Percentiles rank a stretch among this genome's conserved stretches.
These are phyloP conservation scores for Triticum monococcum DNA, from an alignment of 176 grass and related monocot species.

Conservation along the genomic window DNA sequence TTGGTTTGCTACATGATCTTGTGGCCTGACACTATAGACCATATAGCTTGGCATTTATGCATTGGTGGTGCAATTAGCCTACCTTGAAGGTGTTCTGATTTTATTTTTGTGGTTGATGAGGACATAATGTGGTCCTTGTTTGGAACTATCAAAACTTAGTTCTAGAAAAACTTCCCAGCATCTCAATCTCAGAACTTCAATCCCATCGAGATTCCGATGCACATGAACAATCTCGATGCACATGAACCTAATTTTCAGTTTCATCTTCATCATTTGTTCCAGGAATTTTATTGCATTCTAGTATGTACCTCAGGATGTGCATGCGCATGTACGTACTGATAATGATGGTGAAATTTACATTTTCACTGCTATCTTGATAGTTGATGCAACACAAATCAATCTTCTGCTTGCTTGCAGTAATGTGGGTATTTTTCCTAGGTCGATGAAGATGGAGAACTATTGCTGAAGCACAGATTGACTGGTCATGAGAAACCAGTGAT, in stretches of 20 bases:
- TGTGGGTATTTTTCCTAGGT: conserved; percentile 54
- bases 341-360: not conserved
- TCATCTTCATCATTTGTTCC: not conserved
- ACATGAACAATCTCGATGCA: not conserved
- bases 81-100: not conserved
- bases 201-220: not conserved
- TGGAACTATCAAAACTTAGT: not conserved
- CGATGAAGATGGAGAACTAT: conserved; percentile 61
- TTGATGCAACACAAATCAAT: conserved; percentile 29
- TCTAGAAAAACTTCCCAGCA: not conserved
- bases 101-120: conserved; percentile 2
- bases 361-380: not conserved
- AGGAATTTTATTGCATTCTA: not conserved
- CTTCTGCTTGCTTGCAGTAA: conserved; percentile 25
- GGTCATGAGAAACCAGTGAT: conserved; percentile 71
- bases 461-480: conserved; percentile 61
- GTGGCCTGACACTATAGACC: not conserved
- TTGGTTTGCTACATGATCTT: not conserved
- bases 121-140: not conserved
- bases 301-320: not conserved
- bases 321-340: not conserved
- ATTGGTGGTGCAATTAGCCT: not conserved
- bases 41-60: conserved; percentile 1
- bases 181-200: not conserved
- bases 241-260: not conserved